phyloP scores from a whole-genome alignment of 441 rosid species.

The Adansonia grandidieri region DNA sequence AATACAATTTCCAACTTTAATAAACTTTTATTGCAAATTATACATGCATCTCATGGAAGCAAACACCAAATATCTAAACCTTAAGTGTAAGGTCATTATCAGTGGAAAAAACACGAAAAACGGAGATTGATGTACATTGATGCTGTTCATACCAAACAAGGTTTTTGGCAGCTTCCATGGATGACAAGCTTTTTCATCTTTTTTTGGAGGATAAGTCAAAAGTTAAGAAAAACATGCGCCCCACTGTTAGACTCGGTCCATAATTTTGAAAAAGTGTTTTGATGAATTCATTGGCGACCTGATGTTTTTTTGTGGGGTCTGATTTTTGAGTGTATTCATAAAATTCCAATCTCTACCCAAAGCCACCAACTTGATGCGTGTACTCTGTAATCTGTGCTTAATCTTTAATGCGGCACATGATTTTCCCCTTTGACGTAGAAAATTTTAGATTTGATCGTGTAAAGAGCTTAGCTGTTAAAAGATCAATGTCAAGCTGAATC shows the following conservation, averaged over 20 bases:
- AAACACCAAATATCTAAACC: neutral
- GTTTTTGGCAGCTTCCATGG: neutral
- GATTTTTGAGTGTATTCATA: neutral
- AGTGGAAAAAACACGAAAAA: neutral
- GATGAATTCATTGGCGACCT: slow-evolving; percentile 7
- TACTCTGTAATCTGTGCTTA: neutral
- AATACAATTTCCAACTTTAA: too few species aligned
- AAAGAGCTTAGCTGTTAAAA: neutral
- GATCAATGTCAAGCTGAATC: neutral
- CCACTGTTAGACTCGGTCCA: neutral
- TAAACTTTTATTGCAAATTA: neutral
- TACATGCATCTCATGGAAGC: neutral
- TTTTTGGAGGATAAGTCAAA: neutral
- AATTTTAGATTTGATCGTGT: neutral
- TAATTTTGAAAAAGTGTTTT: neutral
- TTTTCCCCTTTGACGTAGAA: neutral
- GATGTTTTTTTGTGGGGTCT: neutral
- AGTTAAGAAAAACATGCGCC: slow-evolving; percentile 12
- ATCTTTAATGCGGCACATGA: neutral
- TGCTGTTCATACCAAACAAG: neutral
- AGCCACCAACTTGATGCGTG: slow-evolving; percentile 11
- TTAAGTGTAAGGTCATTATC: neutral
- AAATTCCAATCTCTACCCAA: neutral
- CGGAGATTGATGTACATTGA: neutral
- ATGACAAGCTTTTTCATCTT: neutral